Conservation (phyloP, 208 protist genomes). For the Sergeia podlipaevii region DNA sequence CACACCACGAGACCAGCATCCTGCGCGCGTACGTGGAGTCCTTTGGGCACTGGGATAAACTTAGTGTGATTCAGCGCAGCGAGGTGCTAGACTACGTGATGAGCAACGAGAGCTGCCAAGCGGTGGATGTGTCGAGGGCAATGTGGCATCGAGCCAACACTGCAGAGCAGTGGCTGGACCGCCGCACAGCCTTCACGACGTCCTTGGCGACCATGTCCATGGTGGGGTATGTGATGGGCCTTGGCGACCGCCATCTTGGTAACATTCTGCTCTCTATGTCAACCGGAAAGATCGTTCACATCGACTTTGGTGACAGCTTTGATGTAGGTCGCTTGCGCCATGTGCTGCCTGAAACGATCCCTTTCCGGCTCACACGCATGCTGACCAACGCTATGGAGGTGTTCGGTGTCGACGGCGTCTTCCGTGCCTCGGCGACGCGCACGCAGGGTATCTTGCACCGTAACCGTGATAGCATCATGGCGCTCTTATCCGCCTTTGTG, state of each 20-base stretch:
- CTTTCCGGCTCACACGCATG: constrained; percentile 99
- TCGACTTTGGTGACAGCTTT: constrained; percentile 99
- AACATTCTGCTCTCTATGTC: constrained; percentile 99
- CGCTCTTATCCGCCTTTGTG: constrained; percentile 99
- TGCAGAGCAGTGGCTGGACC: constrained; percentile 98
- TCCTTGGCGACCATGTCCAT: constrained; percentile 99
- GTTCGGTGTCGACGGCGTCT: constrained; percentile 98
- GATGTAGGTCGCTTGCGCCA: constrained; percentile 98
- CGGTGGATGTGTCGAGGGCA: constrained; percentile 73
- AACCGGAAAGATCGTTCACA: constrained; percentile 99
- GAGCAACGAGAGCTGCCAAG: constrained; percentile 89
- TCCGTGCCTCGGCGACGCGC: constrained; percentile 95
- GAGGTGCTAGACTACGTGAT: constrained; percentile 98
- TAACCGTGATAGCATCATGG: constrained; percentile 99
- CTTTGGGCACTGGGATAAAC: constrained; percentile 85
- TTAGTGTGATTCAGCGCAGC: constrained; percentile 94
- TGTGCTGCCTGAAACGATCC: constrained; percentile 99
- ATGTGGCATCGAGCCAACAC: constrained; percentile 98
- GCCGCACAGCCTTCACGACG: constrained; percentile 97
- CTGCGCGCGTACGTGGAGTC: constrained; percentile 87
- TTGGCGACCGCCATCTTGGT: constrained; percentile 99
- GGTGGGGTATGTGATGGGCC: constrained; percentile 92
- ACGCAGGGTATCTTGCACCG: constrained; percentile 96
- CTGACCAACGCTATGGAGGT: constrained; percentile 99
- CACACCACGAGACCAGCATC: constrained; percentile 82